phyloP scores from a whole-genome alignment of 108 stramenopile species.

The Skeletonema tropicum region DNA sequence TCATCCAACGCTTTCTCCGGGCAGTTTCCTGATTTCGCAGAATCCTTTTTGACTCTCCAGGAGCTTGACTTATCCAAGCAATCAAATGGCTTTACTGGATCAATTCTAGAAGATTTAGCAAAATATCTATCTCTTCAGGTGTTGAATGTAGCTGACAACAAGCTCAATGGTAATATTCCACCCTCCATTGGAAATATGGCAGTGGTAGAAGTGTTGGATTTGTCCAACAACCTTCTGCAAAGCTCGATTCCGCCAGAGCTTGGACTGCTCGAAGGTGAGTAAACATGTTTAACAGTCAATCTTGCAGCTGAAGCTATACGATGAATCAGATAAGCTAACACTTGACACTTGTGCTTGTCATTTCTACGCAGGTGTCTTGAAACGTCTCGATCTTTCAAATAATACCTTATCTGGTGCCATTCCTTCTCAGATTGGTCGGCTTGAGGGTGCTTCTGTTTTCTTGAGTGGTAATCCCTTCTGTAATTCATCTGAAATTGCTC shows the following conservation, averaged over 20 bases:
- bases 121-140: neutral
- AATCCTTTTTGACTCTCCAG: neutral
- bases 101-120: constrained; percentile 8
- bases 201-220: neutral
- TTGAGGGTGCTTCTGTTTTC: neutral
- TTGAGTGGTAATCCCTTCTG: neutral
- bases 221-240: neutral
- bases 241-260: neutral
- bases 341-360: neutral
- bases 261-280: neutral
- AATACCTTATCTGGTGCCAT: neutral
- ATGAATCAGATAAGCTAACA: neutral
- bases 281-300: no score
- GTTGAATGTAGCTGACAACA: neutral
- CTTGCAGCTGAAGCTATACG: no score
- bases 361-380: neutral
- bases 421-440: neutral
- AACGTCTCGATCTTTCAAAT: neutral
- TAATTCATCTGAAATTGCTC: neutral
- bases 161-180: neutral
- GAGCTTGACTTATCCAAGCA: constrained; percentile 1
- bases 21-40: constrained; percentile 17
- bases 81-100: constrained; percentile 10
- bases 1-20: constrained; percentile 15
- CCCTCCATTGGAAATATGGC: neutral